phyloP scores from a whole-genome alignment of 257 asterid species.

The Solanum appendiculatum region DNA sequence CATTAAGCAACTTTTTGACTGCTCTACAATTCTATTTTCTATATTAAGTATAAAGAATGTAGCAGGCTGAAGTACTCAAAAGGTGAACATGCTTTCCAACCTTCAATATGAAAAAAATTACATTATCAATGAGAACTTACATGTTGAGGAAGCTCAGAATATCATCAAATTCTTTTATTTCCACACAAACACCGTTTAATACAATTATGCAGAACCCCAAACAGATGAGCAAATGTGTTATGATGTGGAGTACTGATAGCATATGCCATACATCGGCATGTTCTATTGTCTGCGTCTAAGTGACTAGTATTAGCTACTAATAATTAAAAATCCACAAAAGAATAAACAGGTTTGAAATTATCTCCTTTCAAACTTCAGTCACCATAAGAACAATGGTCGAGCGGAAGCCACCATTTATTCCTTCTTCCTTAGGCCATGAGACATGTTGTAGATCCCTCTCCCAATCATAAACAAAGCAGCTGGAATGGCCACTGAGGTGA shows the following conservation, averaged over 20 bases:
- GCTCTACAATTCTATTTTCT: neutral
- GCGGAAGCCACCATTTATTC: neutral
- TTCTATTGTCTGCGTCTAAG: neutral
- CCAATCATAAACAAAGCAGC: constrained; percentile 4
- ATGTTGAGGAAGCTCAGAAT: constrained; percentile 54
- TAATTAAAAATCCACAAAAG: neutral
- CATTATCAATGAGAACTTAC: constrained; percentile 29
- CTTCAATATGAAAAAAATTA: neutral
- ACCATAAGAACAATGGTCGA: neutral
- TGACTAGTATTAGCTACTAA: neutral
- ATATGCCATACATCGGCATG: neutral
- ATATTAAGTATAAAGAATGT: neutral
- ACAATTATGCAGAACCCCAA: neutral
- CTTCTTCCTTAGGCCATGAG: constrained; percentile 10
- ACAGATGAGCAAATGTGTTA: neutral
- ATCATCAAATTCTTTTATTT: constrained; percentile 36
- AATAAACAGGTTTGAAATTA: neutral
- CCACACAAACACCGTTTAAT: too few species aligned
- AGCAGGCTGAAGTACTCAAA: neutral
- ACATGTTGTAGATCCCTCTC: constrained; percentile 17
- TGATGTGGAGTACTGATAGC: neutral
- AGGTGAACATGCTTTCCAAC: neutral
- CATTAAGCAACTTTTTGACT: neutral
- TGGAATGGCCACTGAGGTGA: constrained; percentile 18
- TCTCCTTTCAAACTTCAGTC: neutral